Evolutionary conservation across 2,329 filamentous ascomycete species (phyloP), one percentile per base, ranked within the genome.

Genomic region (Pyrenophora tritici-repentis): DNA sequence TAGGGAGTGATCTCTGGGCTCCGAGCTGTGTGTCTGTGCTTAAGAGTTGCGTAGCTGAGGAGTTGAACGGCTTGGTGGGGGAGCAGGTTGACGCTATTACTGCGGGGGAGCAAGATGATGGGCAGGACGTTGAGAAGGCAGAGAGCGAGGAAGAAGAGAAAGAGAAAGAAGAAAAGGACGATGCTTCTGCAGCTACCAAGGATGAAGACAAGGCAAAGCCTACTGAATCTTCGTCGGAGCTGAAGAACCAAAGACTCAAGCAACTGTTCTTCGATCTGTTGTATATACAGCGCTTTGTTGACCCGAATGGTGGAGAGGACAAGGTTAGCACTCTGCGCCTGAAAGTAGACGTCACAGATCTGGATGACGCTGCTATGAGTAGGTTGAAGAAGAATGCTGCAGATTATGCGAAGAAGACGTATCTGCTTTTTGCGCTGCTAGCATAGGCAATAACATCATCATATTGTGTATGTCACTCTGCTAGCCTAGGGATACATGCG

Each of bases 331-430:
- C 37, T 1, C 29, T 62, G 13, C 34, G 45, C 6, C 24, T 78
- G 13, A 75, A 74, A 5, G 59, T 82, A 3, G 65, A 67, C 18
- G 59, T 68, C 22, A 80, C 78, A 6, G 80, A 81, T 0, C 68
- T 81, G 3, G 78, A 81, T 22, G 72, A 78, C 9, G 75, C 73
- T 5, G 76, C 75, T 13, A 73, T 80, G 37, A 83, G 83, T 55
- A 73, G 77, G 36, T 72, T 95, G 32, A 73, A 68, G 59, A 88
- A 87, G 72, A 77, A 80, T 13, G 84, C 90, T 5, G 78, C 81
- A 38, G 90, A 92, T 43, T 95, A 94, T 72, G 94, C 90, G 85
- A 90, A 88, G 76, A 85, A 88, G 65, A 94, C 89, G 9, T 87
- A 83, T 70, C 73, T 97, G 56, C 73, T 97, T 20, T 96, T 97